Conservation (phyloP, 352 stramenopile genomes). For the Phytophthora pseudosyringae region DNA sequence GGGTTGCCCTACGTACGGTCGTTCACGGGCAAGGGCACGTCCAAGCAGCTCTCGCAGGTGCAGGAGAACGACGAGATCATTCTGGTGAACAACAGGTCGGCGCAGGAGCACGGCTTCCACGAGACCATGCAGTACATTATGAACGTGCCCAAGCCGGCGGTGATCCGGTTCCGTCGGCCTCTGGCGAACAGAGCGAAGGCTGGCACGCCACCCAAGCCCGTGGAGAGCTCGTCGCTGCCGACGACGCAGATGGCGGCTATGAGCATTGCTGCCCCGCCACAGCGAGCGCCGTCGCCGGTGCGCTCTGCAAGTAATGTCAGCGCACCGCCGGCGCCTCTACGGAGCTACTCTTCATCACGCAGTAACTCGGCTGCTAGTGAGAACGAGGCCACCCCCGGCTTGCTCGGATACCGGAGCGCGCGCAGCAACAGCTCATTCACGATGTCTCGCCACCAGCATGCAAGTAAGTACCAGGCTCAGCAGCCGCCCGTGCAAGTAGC, state of each 20-base stretch:
- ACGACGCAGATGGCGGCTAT: conserved; percentile 36
- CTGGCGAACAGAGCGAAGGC: conserved; percentile 31
- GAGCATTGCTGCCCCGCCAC: conserved; percentile 13
- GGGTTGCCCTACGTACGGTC: conserved; percentile 79
- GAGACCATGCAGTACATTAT: conserved; percentile 89
- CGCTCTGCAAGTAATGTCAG: conserved; percentile 8
- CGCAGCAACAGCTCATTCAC: conserved; percentile 38
- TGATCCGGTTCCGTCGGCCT: conserved; percentile 73
- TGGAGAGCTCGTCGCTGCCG: conserved; percentile 21
- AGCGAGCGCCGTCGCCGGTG: conserved; percentile 22
- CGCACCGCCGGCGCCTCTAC: conserved; percentile 16
- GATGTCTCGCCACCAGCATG: conserved; percentile 26
- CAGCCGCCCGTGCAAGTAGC: conserved; percentile 21
- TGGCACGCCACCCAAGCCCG: conserved; percentile 6
- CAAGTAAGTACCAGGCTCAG: conserved; percentile 32
- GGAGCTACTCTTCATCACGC: conserved; percentile 21
- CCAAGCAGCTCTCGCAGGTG: conserved; percentile 67
- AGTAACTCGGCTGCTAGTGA: conserved; percentile 32
- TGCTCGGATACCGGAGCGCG: conserved; percentile 39
- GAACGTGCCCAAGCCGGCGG: conserved; percentile 81
- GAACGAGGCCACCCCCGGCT: conserved; percentile 18
- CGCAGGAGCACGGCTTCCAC: conserved; percentile 64
- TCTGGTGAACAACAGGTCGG: conserved; percentile 73
- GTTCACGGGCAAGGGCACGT: conserved; percentile 85
- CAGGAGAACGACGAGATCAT: conserved; percentile 84